Evolutionary conservation across 129 eudicot genomes (phyloP).

Genomic region (Solidago caesia): DNA sequence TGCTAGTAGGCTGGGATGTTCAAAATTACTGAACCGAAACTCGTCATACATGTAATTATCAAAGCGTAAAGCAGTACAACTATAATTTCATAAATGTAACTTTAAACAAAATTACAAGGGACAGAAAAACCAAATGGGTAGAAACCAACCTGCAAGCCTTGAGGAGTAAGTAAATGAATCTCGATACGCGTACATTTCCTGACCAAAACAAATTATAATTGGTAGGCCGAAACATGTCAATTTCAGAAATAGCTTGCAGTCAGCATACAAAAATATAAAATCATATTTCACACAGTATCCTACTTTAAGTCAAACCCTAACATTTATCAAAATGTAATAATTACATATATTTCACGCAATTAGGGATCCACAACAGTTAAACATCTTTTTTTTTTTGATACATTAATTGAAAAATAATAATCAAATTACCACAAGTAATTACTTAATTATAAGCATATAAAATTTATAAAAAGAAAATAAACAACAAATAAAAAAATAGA

Average conservation of each 20-base stretch:
- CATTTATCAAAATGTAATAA: background rate
- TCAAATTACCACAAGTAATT: no score
- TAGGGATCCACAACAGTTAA: no score
- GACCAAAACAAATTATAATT: conserved; percentile 16
- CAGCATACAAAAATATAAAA: background rate
- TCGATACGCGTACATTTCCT: conserved; percentile 97
- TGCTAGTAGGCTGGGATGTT: no score
- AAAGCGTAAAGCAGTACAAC: no score
- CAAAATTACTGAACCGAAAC: no score
- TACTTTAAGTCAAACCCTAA: background rate
- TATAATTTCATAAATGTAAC: no score
- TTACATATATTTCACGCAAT: no score
- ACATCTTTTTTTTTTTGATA: no score
- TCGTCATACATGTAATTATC: no score
- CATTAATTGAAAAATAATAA: no score
- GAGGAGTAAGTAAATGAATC: conserved; percentile 80
- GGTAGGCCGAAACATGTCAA: background rate
- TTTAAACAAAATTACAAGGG: no score
- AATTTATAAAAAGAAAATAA: background rate
- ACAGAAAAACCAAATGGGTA: background rate
- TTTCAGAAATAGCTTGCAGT: background rate
- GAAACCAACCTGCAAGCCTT: conserved; percentile 74
- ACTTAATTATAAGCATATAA: background rate
- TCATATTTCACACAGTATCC: background rate
- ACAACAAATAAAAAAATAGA: background rate